These are phyloP conservation scores for Amaranthus hypochondriacus DNA, from an alignment of 148 eudicot species.

Conservation along the genomic window DNA sequence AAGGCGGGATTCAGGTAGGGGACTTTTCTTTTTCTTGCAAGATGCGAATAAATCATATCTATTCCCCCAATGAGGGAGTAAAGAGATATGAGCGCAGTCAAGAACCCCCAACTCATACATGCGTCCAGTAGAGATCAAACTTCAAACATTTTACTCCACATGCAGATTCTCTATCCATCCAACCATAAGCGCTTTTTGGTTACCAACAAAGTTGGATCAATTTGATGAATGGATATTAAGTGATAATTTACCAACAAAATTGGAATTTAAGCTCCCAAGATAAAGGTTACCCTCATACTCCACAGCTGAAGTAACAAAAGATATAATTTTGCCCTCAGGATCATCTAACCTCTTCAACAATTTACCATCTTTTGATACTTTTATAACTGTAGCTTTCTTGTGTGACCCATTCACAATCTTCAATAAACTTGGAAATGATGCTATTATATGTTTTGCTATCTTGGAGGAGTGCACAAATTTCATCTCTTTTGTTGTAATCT, in stretches of 20 bases:
- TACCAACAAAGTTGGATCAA: background rate
- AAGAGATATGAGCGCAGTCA: no score
- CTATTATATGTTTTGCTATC: slow-evolving; percentile 40
- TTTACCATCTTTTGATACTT: slow-evolving; percentile 52
- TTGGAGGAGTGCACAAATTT: slow-evolving; percentile 47
- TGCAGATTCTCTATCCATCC: no score
- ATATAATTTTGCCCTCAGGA: slow-evolving; percentile 52
- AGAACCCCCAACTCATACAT: no score
- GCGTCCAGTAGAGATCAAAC: no score
- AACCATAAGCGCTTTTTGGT: no score
- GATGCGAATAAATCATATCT: no score
- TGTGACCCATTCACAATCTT: slow-evolving; percentile 21
- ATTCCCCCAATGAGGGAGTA: no score
- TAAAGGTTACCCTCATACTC: slow-evolving; percentile 72
- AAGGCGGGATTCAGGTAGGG: no score
- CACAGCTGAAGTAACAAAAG: slow-evolving; percentile 66
- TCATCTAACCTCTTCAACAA: slow-evolving; percentile 52
- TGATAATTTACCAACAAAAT: slow-evolving; percentile 67
- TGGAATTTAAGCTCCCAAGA: slow-evolving; percentile 51
- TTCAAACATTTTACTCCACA: no score
- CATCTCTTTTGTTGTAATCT: slow-evolving; percentile 33
- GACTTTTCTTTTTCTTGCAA: no score
- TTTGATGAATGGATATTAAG: background rate
- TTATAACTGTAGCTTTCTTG: slow-evolving; percentile 51
- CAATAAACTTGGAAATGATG: slow-evolving; percentile 37